phyloP scores from a whole-genome alignment of 768 basidiomycete genomes.

The Lentinula lateritia region DNA sequence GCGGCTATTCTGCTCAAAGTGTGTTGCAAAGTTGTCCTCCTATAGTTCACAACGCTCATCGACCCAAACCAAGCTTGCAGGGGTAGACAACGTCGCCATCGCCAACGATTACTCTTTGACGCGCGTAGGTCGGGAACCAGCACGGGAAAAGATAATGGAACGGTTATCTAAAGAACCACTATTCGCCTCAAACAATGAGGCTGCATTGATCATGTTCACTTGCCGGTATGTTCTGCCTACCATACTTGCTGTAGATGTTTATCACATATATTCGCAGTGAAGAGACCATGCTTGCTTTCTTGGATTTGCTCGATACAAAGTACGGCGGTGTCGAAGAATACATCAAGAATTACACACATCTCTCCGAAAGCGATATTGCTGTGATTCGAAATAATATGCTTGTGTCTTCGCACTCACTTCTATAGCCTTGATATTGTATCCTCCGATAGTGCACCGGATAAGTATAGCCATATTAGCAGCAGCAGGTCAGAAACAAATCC shows the following conservation, averaged over 20 bases:
- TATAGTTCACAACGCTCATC: not conserved
- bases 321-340: slow-evolving; percentile 71
- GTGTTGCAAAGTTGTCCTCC: slow-evolving; percentile 8
- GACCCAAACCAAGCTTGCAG: slow-evolving; percentile 50
- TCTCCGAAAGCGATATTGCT: slow-evolving; percentile 59
- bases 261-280: slow-evolving; percentile 34
- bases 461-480: too few relatives aligned
- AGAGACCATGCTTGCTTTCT: slow-evolving; percentile 73
- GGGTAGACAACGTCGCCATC: slow-evolving; percentile 59
- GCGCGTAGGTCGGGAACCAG: slow-evolving; percentile 74
- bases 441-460: too few relatives aligned
- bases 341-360: slow-evolving; percentile 44
- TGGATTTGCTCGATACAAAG: slow-evolving; percentile 51
- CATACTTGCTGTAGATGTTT: not conserved
- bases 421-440: not conserved
- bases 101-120: slow-evolving; percentile 75
- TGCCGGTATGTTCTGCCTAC: slow-evolving; percentile 45
- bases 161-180: slow-evolving; percentile 66
- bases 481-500: too few relatives aligned
- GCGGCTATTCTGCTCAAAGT: slow-evolving; percentile 73
- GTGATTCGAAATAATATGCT: slow-evolving; percentile 44
- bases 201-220: slow-evolving; percentile 79
- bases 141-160: slow-evolving; percentile 62
- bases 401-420: not conserved
- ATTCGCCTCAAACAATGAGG: slow-evolving; percentile 68